Evolutionary conservation across 345 rosid genomes (phyloP).

Genomic region (Populus ilicifolia): DNA sequence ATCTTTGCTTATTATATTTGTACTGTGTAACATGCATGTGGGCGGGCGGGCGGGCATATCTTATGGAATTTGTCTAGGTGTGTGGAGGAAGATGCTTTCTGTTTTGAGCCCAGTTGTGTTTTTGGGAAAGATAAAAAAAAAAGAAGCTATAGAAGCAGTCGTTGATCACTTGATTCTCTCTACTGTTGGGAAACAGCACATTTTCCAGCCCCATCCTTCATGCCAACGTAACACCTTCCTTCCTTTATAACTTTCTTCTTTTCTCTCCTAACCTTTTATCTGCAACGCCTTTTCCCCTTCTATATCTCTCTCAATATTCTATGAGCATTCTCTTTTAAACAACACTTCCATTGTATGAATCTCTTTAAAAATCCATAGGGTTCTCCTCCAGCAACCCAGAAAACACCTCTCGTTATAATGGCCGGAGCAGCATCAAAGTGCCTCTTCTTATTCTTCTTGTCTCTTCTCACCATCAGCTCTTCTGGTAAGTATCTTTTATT

Average conservation of each 20-base stretch:
- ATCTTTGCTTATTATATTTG: background rate
- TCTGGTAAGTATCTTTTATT: conserved; percentile 17
- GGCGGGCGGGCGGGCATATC: background rate
- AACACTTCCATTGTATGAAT: conserved; percentile 5
- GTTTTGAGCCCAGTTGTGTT: background rate
- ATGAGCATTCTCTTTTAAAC: conserved; percentile 25
- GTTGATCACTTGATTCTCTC: conserved; percentile 18
- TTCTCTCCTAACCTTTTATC: conserved; percentile 24
- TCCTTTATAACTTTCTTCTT: conserved; percentile 6
- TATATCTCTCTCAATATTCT: conserved; percentile 10
- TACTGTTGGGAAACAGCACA: conserved; percentile 1
- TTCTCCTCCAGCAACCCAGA: conserved; percentile 28
- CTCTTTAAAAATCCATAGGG: conserved; percentile 16
- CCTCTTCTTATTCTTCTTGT: conserved; percentile 18
- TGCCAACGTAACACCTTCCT: conserved; percentile 52
- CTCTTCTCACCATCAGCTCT: conserved; percentile 15
- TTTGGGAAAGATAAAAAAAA: background rate
- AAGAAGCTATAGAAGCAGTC: conserved; percentile 1
- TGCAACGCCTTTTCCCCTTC: conserved; percentile 19
- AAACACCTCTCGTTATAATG: conserved; percentile 32
- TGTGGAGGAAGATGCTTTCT: conserved; percentile 9
- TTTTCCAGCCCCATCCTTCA: conserved; percentile 34
- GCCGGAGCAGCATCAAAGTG: conserved; percentile 30
- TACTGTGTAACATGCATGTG: conserved; percentile 8
- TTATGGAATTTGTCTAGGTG: conserved; percentile 9